Conservation (phyloP, 2,329 filamentous ascomycete genomes). For the Byssothecium circinans region DNA sequence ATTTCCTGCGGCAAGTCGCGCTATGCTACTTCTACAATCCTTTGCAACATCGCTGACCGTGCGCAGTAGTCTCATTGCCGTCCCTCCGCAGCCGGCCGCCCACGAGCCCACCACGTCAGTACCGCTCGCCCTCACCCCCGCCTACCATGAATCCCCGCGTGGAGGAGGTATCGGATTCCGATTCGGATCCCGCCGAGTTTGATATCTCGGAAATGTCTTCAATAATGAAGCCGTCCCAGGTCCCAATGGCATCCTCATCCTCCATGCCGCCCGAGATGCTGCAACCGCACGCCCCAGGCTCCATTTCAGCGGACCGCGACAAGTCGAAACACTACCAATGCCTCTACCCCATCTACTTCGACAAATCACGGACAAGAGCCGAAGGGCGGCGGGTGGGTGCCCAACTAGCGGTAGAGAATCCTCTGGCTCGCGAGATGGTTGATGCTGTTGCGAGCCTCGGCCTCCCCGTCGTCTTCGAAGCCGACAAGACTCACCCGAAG, state of each 20-base stretch:
- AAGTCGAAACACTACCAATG: conserved; percentile 77
- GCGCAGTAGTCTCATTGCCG: neutral
- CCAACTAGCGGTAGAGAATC: conserved; percentile 75
- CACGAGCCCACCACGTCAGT: neutral
- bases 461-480: conserved; percentile 78
- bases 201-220: conserved; percentile 84
- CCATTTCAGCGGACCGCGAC: conserved; percentile 51
- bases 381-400: conserved; percentile 78
- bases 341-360: conserved; percentile 96
- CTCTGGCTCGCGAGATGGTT: conserved; percentile 85
- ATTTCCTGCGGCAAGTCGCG: neutral
- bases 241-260: conserved; percentile 31
- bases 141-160: conserved; percentile 66
- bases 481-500: conserved; percentile 88
- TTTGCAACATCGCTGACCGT: neutral
- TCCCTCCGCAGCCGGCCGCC: neutral
- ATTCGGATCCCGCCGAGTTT: conserved; percentile 63
- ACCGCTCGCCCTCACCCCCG: conserved; percentile 18
- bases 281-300: conserved; percentile 42
- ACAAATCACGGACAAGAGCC: conserved; percentile 70
- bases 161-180: conserved; percentile 88
- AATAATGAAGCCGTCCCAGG: conserved; percentile 47
- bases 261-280: conserved; percentile 33
- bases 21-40: neutral
- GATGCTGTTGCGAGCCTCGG: conserved; percentile 70